A percentile compares a stretch with the other conserved stretches of the same genome.
Evolutionary conservation across 1,284 basidiomycete species (phyloP).

Genomic region (Takashimella koratensis): DNA sequence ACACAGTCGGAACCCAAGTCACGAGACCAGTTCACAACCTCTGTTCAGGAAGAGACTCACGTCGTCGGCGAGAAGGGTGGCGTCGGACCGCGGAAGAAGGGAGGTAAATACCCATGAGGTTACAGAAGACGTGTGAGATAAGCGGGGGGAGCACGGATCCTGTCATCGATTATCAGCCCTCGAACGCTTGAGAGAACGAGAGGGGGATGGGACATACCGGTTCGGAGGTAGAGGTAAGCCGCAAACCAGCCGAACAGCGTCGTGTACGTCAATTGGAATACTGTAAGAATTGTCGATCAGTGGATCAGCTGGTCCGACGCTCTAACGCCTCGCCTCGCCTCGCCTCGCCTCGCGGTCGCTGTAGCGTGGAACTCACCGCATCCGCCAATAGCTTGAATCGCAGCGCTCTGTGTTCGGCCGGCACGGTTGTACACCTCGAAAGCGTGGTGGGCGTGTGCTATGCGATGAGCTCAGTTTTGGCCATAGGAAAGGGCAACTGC

Average conservation of each 20-base stretch:
- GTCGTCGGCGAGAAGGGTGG: slow-evolving; percentile 22
- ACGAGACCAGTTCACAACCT: no score
- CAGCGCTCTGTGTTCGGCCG: slow-evolving; percentile 62
- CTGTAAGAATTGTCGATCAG: slow-evolving; percentile 51
- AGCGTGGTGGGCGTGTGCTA: slow-evolving; percentile 89
- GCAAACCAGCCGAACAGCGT: slow-evolving; percentile 88
- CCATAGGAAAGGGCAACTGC: not conserved
- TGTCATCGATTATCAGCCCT: no score
- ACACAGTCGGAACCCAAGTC: no score
- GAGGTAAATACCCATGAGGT: slow-evolving; percentile 70
- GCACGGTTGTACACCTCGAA: slow-evolving; percentile 73
- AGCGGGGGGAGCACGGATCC: slow-evolving; percentile 56
- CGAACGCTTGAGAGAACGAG: not conserved
- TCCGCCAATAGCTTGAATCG: slow-evolving; percentile 59
- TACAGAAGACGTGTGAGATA: slow-evolving; percentile 82
- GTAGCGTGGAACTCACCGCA: slow-evolving; percentile 63
- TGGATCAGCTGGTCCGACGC: not conserved
- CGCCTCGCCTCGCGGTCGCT: no score
- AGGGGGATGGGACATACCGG: slow-evolving; percentile 53
- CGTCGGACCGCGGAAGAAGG: slow-evolving; percentile 31
- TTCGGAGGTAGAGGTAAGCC: slow-evolving; percentile 78
- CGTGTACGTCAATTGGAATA: slow-evolving; percentile 83
- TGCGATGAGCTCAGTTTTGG: not conserved
- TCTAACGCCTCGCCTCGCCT: no score
- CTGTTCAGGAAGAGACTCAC: no score